These are phyloP conservation scores for Plectosphaerella plurivora DNA, from an alignment of 2,329 filamentous ascomycete genomes.

Conservation along the genomic window DNA sequence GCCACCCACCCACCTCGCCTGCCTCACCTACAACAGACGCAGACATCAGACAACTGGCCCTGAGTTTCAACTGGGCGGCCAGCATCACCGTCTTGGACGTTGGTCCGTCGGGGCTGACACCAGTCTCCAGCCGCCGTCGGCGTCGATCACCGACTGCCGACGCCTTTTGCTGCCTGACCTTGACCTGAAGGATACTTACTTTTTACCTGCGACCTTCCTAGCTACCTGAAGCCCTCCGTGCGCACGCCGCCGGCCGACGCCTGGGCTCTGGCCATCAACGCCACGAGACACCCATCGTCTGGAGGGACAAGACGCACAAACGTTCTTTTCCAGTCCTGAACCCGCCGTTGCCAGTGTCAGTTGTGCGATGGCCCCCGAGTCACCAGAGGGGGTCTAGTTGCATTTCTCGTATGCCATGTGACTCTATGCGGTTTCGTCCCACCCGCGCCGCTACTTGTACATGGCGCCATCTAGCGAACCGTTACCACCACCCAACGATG, in stretches of 20 bases:
- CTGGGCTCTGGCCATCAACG: background rate
- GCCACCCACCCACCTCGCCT: background rate
- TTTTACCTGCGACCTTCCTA: too few relatives aligned
- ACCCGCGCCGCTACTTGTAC: background rate
- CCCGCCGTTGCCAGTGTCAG: too few relatives aligned
- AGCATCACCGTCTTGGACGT: too few relatives aligned
- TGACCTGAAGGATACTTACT: too few relatives aligned
- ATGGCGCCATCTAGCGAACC: background rate
- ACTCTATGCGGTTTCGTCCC: constrained; percentile 1
- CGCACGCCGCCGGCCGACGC: background rate
- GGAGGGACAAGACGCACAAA: background rate
- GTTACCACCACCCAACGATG: background rate
- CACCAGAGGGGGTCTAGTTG: constrained; percentile 3
- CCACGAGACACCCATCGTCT: background rate
- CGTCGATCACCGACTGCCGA: too few relatives aligned
- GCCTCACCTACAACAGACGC: too few relatives aligned
- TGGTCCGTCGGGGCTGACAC: too few relatives aligned
- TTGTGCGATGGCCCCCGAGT: background rate
- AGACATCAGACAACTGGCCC: too few relatives aligned
- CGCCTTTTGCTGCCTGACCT: background rate
- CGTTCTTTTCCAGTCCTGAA: too few relatives aligned
- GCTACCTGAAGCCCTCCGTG: too few relatives aligned
- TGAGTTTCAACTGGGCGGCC: too few relatives aligned
- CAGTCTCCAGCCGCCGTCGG: too few relatives aligned
- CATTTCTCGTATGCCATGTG: constrained; percentile 3